A percentile compares a stretch with the other conserved stretches of the same genome.
Conservation (phyloP, 331 rosid species). For the Ulmus americana region DNA sequence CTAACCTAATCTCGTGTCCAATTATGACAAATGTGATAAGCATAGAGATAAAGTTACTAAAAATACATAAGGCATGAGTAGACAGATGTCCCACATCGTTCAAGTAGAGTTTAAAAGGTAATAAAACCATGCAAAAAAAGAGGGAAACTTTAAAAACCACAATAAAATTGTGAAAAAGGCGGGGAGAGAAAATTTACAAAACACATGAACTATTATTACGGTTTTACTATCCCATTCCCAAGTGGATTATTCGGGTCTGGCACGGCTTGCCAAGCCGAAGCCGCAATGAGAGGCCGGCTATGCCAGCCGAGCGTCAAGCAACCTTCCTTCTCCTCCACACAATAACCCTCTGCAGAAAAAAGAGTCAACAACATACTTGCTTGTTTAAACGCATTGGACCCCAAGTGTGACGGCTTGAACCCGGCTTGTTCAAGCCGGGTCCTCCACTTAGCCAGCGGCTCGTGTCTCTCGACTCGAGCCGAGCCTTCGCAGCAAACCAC, state of each 20-base stretch:
- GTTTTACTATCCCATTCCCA: constrained; percentile 16
- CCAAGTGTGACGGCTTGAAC: constrained; percentile 45
- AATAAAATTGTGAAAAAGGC: neutral
- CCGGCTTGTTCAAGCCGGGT: constrained; percentile 54
- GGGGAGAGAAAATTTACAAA: constrained; percentile 5
- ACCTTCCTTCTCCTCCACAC: constrained; percentile 69
- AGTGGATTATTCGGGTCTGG: constrained; percentile 10
- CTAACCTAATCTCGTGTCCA: neutral
- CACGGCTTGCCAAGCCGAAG: constrained; percentile 74
- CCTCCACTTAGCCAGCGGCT: constrained; percentile 58
- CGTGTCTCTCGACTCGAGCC: constrained; percentile 70
- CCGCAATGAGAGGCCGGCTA: constrained; percentile 71
- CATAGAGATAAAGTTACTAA: neutral
- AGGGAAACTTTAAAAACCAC: neutral
- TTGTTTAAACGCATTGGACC: constrained; percentile 76
- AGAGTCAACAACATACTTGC: constrained; percentile 70
- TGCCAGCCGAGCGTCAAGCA: constrained; percentile 84
- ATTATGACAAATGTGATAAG: neutral
- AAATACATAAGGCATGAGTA: neutral
- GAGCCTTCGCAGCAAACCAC: constrained; percentile 69
- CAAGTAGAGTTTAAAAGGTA: constrained; percentile 2
- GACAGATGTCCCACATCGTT: neutral
- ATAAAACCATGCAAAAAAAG: neutral
- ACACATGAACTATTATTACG: neutral
- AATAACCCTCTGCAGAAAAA: constrained; percentile 69